phyloP scores from a whole-genome alignment of 1,139 yeast species.

The Geotrichum aggregatum region DNA sequence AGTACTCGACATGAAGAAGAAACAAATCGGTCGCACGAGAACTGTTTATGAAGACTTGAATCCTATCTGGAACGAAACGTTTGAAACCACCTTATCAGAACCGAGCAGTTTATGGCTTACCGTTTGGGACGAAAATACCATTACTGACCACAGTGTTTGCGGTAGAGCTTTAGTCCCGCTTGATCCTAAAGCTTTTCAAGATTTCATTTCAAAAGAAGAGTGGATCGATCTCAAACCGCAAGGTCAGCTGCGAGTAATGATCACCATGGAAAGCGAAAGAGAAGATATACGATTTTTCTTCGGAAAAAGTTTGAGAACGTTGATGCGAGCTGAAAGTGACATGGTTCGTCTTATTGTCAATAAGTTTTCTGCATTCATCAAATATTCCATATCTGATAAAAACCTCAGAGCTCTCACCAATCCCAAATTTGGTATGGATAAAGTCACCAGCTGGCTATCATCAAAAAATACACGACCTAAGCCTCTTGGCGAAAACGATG shows the following conservation, averaged over 20 bases:
- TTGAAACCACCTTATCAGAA: conserved; percentile 52
- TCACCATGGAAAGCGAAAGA: conserved; percentile 74
- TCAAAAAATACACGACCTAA: conserved; percentile 40
- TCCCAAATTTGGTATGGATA: conserved; percentile 44
- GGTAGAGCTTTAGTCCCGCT: conserved; percentile 64
- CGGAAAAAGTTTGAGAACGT: conserved; percentile 68
- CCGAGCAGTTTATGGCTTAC: conserved; percentile 49
- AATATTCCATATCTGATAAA: conserved; percentile 43
- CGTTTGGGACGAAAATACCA: conserved; percentile 65
- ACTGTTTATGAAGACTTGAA: conserved; percentile 56
- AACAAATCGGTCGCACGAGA: conserved; percentile 68
- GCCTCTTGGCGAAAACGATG: conserved; percentile 45
- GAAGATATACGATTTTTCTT: conserved; percentile 73
- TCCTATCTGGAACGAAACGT: conserved; percentile 81
- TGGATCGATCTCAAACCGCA: conserved; percentile 63
- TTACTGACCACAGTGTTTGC: conserved; percentile 59
- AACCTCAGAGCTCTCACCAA: conserved; percentile 34
- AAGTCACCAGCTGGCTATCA: conserved; percentile 48
- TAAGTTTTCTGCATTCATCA: conserved; percentile 49
- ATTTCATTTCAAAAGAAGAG: conserved; percentile 60
- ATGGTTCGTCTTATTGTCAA: conserved; percentile 64
- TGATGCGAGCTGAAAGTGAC: conserved; percentile 59
- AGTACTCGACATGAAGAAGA: conserved; percentile 55
- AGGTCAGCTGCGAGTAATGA: conserved; percentile 58
- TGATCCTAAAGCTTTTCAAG: conserved; percentile 61